These are phyloP conservation scores for Echinosophora koreensis DNA, from an alignment of 306 rosid species.

Conservation along the genomic window DNA sequence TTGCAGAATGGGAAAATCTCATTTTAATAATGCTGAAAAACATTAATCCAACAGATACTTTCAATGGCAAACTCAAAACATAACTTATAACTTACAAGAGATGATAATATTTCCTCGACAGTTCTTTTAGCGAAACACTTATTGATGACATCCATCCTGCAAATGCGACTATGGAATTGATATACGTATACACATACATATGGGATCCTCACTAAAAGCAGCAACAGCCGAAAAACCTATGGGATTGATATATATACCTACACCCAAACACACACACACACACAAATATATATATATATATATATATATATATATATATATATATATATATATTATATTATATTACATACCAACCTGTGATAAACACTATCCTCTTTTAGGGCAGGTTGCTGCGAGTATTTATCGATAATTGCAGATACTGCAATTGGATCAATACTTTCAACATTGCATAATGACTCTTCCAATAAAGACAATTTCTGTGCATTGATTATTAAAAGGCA, in stretches of 20 bases:
- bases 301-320: too few species aligned
- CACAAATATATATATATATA: too few species aligned
- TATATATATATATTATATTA: background rate
- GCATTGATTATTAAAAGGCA: slow-evolving; percentile 44
- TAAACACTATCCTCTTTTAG: slow-evolving; percentile 69
- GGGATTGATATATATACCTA: too few species aligned
- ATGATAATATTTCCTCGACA: slow-evolving; percentile 75
- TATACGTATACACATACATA: too few species aligned
- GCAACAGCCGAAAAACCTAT: too few species aligned
- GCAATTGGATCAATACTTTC: slow-evolving; percentile 63
- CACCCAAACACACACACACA: too few species aligned
- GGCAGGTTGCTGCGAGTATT: slow-evolving; percentile 63
- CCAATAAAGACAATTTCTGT: slow-evolving; percentile 74
- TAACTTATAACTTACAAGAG: slow-evolving; percentile 83
- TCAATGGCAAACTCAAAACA: slow-evolving; percentile 15
- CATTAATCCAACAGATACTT: slow-evolving; percentile 15
- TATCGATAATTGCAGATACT: slow-evolving; percentile 66
- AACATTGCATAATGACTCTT: slow-evolving; percentile 72
- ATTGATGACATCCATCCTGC: slow-evolving; percentile 81
- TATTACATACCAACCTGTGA: slow-evolving; percentile 71
- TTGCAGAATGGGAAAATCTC: slow-evolving; percentile 31
- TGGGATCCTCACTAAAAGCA: too few species aligned
- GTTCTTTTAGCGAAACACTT: slow-evolving; percentile 83
- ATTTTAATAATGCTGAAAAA: slow-evolving; percentile 25
- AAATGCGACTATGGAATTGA: background rate